Conservation (phyloP, 768 basidiomycete genomes). For the Boletus sp. region DNA sequence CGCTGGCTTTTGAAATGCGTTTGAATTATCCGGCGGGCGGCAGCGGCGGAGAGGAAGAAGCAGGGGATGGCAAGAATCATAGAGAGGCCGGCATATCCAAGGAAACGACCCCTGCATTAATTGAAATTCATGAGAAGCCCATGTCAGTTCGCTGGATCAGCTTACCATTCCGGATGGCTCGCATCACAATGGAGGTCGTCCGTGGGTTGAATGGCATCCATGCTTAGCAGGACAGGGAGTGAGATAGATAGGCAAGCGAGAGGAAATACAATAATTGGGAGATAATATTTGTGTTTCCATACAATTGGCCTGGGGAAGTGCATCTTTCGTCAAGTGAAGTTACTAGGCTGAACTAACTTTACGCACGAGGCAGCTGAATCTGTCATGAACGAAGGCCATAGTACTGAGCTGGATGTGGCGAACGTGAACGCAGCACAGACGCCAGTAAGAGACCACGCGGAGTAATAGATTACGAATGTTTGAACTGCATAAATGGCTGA, state of each 20-base stretch:
- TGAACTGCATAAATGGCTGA: constrained; percentile 18
- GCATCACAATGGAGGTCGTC: constrained; percentile 62
- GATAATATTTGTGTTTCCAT: constrained; percentile 48
- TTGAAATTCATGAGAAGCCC: not conserved
- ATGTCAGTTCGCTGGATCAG: not conserved
- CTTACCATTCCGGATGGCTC: constrained; percentile 57
- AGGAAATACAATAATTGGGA: constrained; percentile 50
- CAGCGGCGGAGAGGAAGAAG: constrained; percentile 41
- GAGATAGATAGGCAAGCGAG: constrained; percentile 43
- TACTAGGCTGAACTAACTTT: not conserved
- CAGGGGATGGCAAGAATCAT: constrained; percentile 52
- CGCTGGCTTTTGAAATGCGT: constrained; percentile 24
- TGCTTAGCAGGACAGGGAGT: constrained; percentile 41
- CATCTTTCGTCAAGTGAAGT: not conserved
- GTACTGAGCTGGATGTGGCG: constrained; percentile 47
- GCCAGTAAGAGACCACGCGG: constrained; percentile 45
- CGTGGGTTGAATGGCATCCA: constrained; percentile 44
- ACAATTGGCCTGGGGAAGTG: constrained; percentile 38
- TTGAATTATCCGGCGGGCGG: constrained; percentile 16
- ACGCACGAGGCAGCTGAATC: constrained; percentile 23
- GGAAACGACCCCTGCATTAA: constrained; percentile 53
- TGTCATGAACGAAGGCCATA: constrained; percentile 33
- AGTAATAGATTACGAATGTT: constrained; percentile 38
- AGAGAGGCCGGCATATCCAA: constrained; percentile 61
- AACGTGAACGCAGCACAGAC: constrained; percentile 43